Evolutionary conservation across 140 eudicot species (phyloP), one percentile per base, ranked within the genome.

Genomic region (Senecio squalidus): DNA sequence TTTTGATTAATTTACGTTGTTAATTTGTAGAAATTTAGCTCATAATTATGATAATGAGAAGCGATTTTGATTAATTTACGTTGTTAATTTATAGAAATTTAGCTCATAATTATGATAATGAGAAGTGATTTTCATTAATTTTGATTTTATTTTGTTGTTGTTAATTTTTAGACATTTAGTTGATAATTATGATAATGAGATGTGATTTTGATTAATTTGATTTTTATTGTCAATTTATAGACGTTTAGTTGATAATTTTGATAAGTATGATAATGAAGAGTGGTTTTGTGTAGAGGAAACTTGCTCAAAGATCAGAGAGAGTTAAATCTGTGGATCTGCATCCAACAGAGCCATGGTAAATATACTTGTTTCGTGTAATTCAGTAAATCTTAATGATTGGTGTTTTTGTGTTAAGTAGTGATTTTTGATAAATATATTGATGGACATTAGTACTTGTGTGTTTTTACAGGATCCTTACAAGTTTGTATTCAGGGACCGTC

Each of bases 281-380:
- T 61, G 20, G 6, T 62, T 48, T 59, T 45, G 6, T 58, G 52
- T 80, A 84, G 94, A 78, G 85, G 54, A 81, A 84, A 77, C 80
- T 74, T 57, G 85, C 88, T 25, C 94, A 84, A 72, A 71, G 85
- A 72, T 84, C 94, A 61, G 94, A 80, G 67, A 77, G 94, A 77
- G 88, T 84, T 13, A 84, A 84, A 34, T 80, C 85, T 7, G 85
- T 84, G 69, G 94, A 84, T 77, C 80, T 84, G 56, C 94, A 84
- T 69, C 94, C 94, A 0, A 77, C 89, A 18, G 88, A 84, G 74
- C 94, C 94, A 84, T 84, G 94, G 94, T 84, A 71, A 30, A 8
- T 44, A 54, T 22, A 15, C 34, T 1, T 58, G 8, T 27, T 23
- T 58, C 21, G 5, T 44, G 49, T 41, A 22, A 58, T 38, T 55